Evolutionary conservation across 2,329 filamentous ascomycete species (phyloP).

Genomic region (Trichoderma koningiopsis): DNA sequence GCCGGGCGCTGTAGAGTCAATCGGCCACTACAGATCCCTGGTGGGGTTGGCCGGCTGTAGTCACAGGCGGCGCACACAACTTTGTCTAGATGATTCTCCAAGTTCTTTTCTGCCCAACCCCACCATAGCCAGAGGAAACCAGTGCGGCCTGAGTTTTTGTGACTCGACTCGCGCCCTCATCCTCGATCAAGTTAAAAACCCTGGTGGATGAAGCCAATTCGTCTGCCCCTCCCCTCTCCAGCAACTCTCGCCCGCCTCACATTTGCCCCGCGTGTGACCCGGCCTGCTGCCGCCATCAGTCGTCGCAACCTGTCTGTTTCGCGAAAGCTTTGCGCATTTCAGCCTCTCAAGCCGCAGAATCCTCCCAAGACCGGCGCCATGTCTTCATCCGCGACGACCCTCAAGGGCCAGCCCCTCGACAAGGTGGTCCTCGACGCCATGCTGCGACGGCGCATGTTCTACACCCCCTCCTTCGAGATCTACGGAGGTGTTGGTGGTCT

Average conservation of each 20-base stretch:
- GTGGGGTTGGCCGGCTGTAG: slow-evolving; percentile 15
- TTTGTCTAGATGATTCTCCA: slow-evolving; percentile 19
- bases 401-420: slow-evolving; percentile 89
- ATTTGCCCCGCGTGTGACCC: slow-evolving; percentile 23
- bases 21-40: slow-evolving; percentile 13
- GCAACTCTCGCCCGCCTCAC: slow-evolving; percentile 22
- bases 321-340: slow-evolving; percentile 36
- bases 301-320: slow-evolving; percentile 37
- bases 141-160: slow-evolving; percentile 32
- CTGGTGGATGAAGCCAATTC: slow-evolving; percentile 36
- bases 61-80: slow-evolving; percentile 21
- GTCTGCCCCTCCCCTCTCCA: slow-evolving; percentile 25
- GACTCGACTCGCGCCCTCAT: slow-evolving; percentile 34
- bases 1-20: slow-evolving; percentile 22
- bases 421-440: slow-evolving; percentile 79
- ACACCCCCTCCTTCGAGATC: slow-evolving; percentile 93
- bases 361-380: slow-evolving; percentile 40
- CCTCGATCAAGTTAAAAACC: slow-evolving; percentile 25
- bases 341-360: slow-evolving; percentile 33
- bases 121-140: slow-evolving; percentile 30
- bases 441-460: slow-evolving; percentile 87
- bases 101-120: slow-evolving; percentile 21
- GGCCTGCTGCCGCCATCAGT: slow-evolving; percentile 30
- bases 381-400: slow-evolving; percentile 66
- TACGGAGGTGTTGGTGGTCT: slow-evolving; percentile 88